Conservation (phyloP, 176 grass and related monocot species). For the Oryza meridionalis region DNA sequence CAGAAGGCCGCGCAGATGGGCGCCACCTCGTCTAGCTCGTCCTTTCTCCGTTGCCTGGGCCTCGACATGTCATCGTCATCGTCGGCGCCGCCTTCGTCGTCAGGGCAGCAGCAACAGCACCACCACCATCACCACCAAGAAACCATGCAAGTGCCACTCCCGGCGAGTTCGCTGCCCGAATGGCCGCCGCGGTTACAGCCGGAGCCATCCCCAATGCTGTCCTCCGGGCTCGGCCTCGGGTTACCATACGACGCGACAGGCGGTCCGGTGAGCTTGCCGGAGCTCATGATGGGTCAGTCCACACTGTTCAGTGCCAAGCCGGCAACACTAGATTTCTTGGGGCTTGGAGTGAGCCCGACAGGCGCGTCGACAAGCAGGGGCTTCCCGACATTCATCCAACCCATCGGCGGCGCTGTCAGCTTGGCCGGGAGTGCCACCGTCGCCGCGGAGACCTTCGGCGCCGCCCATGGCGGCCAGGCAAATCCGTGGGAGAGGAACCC, state of each 20-base stretch:
- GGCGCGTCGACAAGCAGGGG: conserved; percentile 50
- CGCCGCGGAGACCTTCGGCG: conserved; percentile 41
- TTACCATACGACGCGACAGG: conserved; percentile 58
- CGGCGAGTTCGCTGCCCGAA: conserved; percentile 44
- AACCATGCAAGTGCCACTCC: conserved; percentile 27
- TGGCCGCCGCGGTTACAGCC: conserved; percentile 62
- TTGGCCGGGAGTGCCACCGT: conserved; percentile 43
- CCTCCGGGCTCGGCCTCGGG: conserved; percentile 79
- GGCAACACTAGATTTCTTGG: conserved; percentile 85
- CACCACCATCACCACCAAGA: conserved; percentile 52
- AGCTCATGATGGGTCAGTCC: conserved; percentile 82
- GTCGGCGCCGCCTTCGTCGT: conserved; percentile 25
- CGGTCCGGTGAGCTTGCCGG: conserved; percentile 45
- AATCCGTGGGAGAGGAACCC: conserved; percentile 59
- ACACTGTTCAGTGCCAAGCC: conserved; percentile 72
- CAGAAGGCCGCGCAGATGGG: conserved; percentile 98
- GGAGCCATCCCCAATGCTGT: conserved; percentile 54
- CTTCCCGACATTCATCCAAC: conserved; percentile 60
- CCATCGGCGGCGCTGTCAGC: conserved; percentile 64
- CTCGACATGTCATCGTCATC: conserved; percentile 63
- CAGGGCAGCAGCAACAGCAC: conserved; percentile 18
- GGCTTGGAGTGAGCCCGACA: conserved; percentile 70
- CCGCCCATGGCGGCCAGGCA: conserved; percentile 14
- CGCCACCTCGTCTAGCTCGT: conserved; percentile 63
- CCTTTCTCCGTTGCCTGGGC: conserved; percentile 75